phyloP scores from a whole-genome alignment of 2,329 filamentous ascomycete genomes.

The Pyricularia sp. region DNA sequence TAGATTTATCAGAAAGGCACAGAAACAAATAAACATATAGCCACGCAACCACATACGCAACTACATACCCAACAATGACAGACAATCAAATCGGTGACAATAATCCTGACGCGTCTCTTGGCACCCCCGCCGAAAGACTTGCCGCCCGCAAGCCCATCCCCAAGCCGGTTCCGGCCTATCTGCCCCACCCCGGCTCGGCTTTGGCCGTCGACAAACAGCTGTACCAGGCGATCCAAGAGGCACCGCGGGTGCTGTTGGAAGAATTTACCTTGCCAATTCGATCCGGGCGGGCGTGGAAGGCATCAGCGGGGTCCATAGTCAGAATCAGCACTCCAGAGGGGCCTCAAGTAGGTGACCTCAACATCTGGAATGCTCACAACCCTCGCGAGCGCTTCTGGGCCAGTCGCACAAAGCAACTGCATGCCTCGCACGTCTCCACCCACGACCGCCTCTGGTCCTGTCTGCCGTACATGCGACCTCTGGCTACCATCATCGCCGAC shows the following conservation, averaged over 20 bases:
- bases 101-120: neutral
- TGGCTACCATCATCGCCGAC: constrained; percentile 63
- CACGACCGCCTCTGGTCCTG: constrained; percentile 70
- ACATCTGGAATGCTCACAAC: constrained; percentile 71
- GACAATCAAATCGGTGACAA: neutral
- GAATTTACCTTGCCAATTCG: constrained; percentile 62
- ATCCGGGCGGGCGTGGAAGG: constrained; percentile 64
- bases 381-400: constrained; percentile 80
- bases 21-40: no score
- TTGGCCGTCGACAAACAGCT: constrained; percentile 28
- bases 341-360: constrained; percentile 71
- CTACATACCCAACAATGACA: neutral
- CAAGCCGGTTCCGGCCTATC: constrained; percentile 3
- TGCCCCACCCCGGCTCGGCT: constrained; percentile 1
- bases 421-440: constrained; percentile 63
- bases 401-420: constrained; percentile 66
- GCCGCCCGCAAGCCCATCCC: constrained; percentile 4
- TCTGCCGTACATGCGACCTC: constrained; percentile 66
- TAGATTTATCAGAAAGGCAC: no score
- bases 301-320: constrained; percentile 57
- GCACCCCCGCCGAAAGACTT: constrained; percentile 2
- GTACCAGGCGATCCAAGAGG: constrained; percentile 53
- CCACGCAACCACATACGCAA: no score
- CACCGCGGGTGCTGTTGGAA: constrained; percentile 29
- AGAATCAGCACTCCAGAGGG: constrained; percentile 68